Conservation (phyloP, 495 filamentous ascomycete genomes). For the Daldinia bambusicola region DNA sequence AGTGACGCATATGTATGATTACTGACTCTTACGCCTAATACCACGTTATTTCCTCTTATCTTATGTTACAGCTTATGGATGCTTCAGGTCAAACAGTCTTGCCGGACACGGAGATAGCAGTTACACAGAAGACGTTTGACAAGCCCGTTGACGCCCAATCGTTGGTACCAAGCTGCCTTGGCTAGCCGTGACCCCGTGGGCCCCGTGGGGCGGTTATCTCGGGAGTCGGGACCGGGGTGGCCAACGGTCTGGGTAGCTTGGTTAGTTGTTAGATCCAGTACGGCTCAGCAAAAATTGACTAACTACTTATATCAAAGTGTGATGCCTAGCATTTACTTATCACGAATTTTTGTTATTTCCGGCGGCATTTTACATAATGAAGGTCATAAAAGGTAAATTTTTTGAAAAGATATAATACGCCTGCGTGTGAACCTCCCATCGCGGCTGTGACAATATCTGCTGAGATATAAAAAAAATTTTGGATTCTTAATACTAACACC, state of each 20-base stretch:
- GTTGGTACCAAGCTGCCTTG: not conserved
- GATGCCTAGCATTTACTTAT: not conserved
- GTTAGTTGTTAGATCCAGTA: not conserved
- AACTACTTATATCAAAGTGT: slow-evolving; percentile 9
- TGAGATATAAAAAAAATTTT: not conserved
- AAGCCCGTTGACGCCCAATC: not conserved
- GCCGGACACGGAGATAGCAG: slow-evolving; percentile 22
- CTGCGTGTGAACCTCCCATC: not conserved
- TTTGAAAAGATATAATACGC: slow-evolving; percentile 5
- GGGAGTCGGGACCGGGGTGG: slow-evolving; percentile 25
- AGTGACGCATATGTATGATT: not conserved
- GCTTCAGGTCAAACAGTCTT: slow-evolving; percentile 3
- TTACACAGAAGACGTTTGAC: slow-evolving; percentile 9
- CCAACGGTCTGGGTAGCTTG: not conserved
- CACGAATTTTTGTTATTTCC: slow-evolving; percentile 23
- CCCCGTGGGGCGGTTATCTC: slow-evolving; percentile 28
- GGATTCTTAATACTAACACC: not conserved
- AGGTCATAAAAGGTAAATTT: not conserved
- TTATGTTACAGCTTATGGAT: not conserved
- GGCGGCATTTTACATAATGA: slow-evolving; percentile 23
- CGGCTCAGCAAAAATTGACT: slow-evolving; percentile 13
- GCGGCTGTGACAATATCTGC: not conserved
- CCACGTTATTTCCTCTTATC: not conserved
- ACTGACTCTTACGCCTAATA: not conserved
- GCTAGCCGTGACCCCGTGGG: slow-evolving; percentile 27